Conservation (phyloP, 768 basidiomycete genomes). For the Obba rivulosa region DNA sequence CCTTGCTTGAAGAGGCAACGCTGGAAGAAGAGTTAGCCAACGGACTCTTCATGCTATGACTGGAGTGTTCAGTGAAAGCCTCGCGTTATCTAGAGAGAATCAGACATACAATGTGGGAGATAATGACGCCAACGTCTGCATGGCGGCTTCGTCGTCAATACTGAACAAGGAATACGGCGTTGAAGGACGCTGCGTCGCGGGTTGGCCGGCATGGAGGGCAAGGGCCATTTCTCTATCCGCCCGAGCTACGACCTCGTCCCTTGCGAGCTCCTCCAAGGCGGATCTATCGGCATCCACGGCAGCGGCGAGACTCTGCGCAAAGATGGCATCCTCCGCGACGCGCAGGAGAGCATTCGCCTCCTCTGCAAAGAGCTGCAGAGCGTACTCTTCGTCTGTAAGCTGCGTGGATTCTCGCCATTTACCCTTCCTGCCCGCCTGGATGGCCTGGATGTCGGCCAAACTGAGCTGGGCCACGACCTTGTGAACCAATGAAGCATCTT, state of each 20-base stretch:
- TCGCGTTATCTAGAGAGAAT: too few species aligned
- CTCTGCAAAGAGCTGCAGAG: slow-evolving; percentile 22
- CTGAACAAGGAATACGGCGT: too few species aligned
- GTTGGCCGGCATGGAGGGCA: neutral
- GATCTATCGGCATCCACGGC: slow-evolving; percentile 16
- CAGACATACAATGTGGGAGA: too few species aligned
- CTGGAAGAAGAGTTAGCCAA: neutral
- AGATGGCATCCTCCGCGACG: slow-evolving; percentile 12
- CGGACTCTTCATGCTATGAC: neutral
- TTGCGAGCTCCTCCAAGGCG: slow-evolving; percentile 13
- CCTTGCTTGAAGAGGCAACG: neutral
- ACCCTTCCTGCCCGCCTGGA: slow-evolving; percentile 10
- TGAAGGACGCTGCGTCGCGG: too few species aligned
- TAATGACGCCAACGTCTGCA: too few species aligned
- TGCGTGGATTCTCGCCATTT: slow-evolving; percentile 7
- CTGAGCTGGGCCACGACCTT: neutral
- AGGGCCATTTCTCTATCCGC: slow-evolving; percentile 14
- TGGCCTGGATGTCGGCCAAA: slow-evolving; percentile 2
- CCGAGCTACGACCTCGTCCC: slow-evolving; percentile 11
- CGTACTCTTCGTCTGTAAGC: slow-evolving; percentile 22
- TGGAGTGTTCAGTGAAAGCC: neutral
- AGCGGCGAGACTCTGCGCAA: slow-evolving; percentile 20
- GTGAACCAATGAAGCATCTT: neutral
- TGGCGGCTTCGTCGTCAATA: too few species aligned
- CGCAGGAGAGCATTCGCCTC: slow-evolving; percentile 17